Conservation (phyloP, 2,329 filamentous ascomycete species). For the Verticillium zaregamsianum region DNA sequence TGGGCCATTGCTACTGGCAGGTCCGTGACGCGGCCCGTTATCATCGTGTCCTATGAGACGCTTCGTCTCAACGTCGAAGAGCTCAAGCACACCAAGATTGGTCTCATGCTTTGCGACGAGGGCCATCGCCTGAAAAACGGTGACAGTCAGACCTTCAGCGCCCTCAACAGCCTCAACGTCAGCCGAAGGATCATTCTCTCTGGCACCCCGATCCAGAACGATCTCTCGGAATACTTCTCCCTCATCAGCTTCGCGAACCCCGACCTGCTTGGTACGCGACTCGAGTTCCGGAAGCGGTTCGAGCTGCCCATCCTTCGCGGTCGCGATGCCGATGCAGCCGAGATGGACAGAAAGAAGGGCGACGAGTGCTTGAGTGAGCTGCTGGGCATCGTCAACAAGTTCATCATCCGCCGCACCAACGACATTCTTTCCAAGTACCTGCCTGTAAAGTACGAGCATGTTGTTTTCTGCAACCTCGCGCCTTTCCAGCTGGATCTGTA, state of each 20-base stretch:
- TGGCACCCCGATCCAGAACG: slow-evolving; percentile 96
- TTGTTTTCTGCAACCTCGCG: slow-evolving; percentile 94
- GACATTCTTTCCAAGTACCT: slow-evolving; percentile 97
- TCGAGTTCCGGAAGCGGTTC: slow-evolving; percentile 90
- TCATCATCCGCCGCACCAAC: slow-evolving; percentile 96
- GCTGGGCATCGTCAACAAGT: slow-evolving; percentile 86
- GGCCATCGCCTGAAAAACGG: slow-evolving; percentile 96
- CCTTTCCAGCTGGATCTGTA: slow-evolving; percentile 92
- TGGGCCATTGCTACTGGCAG: slow-evolving; percentile 94
- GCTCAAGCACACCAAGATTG: slow-evolving; percentile 84
- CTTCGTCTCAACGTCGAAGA: slow-evolving; percentile 87
- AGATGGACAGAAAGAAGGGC: slow-evolving; percentile 75
- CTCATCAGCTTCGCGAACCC: slow-evolving; percentile 96
- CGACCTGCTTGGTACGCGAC: slow-evolving; percentile 79
- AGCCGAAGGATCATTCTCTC: slow-evolving; percentile 89
- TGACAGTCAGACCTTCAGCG: slow-evolving; percentile 91
- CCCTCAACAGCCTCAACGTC: slow-evolving; percentile 86
- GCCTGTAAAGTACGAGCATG: slow-evolving; percentile 97
- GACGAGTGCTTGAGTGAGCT: slow-evolving; percentile 80
- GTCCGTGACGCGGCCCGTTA: slow-evolving; percentile 81
- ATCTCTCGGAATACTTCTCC: slow-evolving; percentile 96
- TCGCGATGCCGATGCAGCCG: slow-evolving; percentile 83
- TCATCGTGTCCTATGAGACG: slow-evolving; percentile 98
- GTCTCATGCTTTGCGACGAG: slow-evolving; percentile 91
- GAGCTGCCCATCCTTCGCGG: slow-evolving; percentile 90